Base-by-base conservation (phyloP, 2,329 filamentous ascomycete genomes). In the Nothophoma quercina region DNA sequence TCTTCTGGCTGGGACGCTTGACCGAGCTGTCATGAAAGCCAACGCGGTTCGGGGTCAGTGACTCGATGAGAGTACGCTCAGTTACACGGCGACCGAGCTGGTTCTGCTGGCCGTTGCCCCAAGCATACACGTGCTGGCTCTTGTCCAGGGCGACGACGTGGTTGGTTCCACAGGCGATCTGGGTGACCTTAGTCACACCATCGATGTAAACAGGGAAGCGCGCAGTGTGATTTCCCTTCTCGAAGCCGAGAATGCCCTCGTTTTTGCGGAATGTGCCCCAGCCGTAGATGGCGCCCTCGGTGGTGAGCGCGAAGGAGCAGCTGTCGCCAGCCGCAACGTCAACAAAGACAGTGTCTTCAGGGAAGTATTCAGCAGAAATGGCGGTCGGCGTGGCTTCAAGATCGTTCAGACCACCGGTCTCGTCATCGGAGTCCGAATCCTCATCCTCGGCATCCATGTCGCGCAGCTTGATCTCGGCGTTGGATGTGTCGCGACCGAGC, bases 201-300 rank as follows among this genome's bases (percentile, higher is more conserved):
- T 84, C 79, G 21, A 91, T 79, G 45, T 85, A 79, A 15, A 81
- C 76, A 23, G 81, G 78, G 49, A 81, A 77, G 12, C 64, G 62
- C 10, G 73, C 69, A 10, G 68, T 70, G 29, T 70, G 53, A 47
- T 60, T 64, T 38, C 76, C 76, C 49, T 82, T 77, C 44, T 79
- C 81, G 70, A 88, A 89, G 39, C 87, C 86, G 28, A 89, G 82
- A 48, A 86, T 82, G 40, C 86, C 86, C 63, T 88, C 84, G 63
- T 86, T 86, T 68, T 83, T 84, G 64, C 89, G 81, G 79, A 95
- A 95, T 10, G 89, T 91, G 30, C 90, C 90, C 89, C 90, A 95
- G 53, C 90, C 90, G 66, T 91, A 95, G 23, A 95, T 87, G 42
- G 83, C 80, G 15, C 90, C 90, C 53, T 89, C 85, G 36, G 86